These are phyloP conservation scores for Thraustotheca clavata DNA, from an alignment of 352 stramenopile species.

Conservation along the genomic window DNA sequence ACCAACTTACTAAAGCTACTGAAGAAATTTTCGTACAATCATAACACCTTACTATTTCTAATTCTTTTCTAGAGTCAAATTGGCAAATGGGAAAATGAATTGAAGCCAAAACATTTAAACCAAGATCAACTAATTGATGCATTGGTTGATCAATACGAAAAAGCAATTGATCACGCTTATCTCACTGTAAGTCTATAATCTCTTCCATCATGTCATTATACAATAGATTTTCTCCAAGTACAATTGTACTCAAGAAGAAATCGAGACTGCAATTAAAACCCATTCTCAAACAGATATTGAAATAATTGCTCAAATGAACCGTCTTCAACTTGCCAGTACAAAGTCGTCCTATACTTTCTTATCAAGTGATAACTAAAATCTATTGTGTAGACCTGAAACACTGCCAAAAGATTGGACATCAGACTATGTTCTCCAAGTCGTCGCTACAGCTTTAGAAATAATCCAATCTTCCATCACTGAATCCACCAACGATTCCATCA, in stretches of 20 bases:
- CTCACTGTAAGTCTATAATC: no score
- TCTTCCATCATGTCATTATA: background rate
- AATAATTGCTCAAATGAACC: background rate
- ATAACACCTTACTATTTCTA: background rate
- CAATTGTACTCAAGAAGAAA: background rate
- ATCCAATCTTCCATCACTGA: background rate
- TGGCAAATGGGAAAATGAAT: background rate
- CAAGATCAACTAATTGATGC: background rate
- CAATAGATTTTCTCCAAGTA: conserved; percentile 10
- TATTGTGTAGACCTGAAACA: background rate
- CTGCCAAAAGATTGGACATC: background rate
- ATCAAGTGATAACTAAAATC: background rate
- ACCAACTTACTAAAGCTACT: background rate
- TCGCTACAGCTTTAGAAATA: background rate
- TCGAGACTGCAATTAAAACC: background rate
- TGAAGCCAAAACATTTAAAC: background rate
- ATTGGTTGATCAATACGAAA: background rate
- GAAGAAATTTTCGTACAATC: background rate
- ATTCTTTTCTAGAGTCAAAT: background rate
- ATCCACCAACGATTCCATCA: background rate
- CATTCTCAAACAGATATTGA: background rate
- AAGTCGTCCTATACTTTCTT: background rate
- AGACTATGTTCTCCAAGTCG: background rate
- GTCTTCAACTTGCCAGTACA: background rate
- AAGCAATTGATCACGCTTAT: background rate